Conservation (phyloP, 768 basidiomycete genomes). For the Lactifluus hygrophoroides region DNA sequence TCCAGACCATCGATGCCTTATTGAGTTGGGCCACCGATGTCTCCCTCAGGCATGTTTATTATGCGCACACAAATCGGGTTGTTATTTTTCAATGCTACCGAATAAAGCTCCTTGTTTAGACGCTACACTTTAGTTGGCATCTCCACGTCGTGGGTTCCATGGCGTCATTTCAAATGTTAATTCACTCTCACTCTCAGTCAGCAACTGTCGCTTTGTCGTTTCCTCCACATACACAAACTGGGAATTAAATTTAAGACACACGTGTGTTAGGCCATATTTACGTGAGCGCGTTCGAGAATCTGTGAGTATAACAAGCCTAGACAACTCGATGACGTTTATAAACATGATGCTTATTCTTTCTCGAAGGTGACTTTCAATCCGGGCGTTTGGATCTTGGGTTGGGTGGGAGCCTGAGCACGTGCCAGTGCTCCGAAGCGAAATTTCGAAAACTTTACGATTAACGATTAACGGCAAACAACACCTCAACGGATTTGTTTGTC, state of each 20-base stretch:
- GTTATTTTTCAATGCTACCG: neutral
- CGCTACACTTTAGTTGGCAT: neutral
- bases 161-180: no score
- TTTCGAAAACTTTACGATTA: neutral
- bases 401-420: no score
- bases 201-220: neutral
- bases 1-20: conserved; percentile 9
- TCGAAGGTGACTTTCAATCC: neutral
- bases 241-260: neutral
- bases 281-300: neutral
- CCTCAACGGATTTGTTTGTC: neutral
- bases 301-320: neutral
- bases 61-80: neutral
- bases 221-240: neutral
- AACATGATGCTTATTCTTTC: conserved; percentile 6
- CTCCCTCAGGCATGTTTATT: neutral
- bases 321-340: conserved; percentile 6
- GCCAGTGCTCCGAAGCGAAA: neutral
- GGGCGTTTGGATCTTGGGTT: no score
- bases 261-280: neutral
- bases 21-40: conserved; percentile 11
- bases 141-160: no score
- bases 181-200: no score
- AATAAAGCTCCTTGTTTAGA: neutral
- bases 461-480: neutral